phyloP scores from a whole-genome alignment of 2,329 filamentous ascomycete species.

The Aspergillus piperis region DNA sequence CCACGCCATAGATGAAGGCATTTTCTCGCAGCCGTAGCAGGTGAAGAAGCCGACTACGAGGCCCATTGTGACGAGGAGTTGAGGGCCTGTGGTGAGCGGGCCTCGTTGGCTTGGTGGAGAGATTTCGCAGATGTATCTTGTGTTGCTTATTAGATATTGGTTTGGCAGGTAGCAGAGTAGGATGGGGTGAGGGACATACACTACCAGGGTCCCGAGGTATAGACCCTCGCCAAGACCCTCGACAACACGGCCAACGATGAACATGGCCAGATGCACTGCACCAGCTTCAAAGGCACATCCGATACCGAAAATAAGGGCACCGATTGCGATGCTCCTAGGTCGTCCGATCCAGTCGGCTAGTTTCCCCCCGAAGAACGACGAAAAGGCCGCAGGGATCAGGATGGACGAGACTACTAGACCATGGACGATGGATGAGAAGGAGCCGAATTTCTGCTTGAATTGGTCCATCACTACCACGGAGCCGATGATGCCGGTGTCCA shows the following conservation, averaged over 20 bases:
- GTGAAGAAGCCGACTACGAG: slow-evolving; percentile 61
- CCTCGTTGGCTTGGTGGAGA: slow-evolving; percentile 55
- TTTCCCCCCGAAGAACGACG: slow-evolving; percentile 59
- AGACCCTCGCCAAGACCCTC: slow-evolving; percentile 62
- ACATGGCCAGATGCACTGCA: slow-evolving; percentile 51
- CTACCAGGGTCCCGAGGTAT: slow-evolving; percentile 57
- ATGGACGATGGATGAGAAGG: slow-evolving; percentile 54
- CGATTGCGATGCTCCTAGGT: slow-evolving; percentile 51
- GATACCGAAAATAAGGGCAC: slow-evolving; percentile 54
- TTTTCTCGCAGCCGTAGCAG: slow-evolving; percentile 57
- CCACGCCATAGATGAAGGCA: slow-evolving; percentile 55
- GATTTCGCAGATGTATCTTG: slow-evolving; percentile 59
- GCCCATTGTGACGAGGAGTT: slow-evolving; percentile 54
- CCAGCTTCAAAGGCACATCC: slow-evolving; percentile 57
- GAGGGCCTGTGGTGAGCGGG: slow-evolving; percentile 54
- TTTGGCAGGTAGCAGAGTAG: too few relatives aligned
- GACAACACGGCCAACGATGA: slow-evolving; percentile 57
- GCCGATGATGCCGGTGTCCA: slow-evolving; percentile 60
- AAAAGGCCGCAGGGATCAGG: slow-evolving; percentile 58
- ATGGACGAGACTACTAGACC: slow-evolving; percentile 63
- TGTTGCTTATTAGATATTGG: neutral
- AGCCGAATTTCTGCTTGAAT: slow-evolving; percentile 54
- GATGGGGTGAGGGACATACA: too few relatives aligned
- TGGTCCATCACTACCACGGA: slow-evolving; percentile 60
- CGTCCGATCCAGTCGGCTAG: slow-evolving; percentile 57